Conservation (phyloP, 2,329 filamentous ascomycete genomes). For the Neoarthrinium moseri region DNA sequence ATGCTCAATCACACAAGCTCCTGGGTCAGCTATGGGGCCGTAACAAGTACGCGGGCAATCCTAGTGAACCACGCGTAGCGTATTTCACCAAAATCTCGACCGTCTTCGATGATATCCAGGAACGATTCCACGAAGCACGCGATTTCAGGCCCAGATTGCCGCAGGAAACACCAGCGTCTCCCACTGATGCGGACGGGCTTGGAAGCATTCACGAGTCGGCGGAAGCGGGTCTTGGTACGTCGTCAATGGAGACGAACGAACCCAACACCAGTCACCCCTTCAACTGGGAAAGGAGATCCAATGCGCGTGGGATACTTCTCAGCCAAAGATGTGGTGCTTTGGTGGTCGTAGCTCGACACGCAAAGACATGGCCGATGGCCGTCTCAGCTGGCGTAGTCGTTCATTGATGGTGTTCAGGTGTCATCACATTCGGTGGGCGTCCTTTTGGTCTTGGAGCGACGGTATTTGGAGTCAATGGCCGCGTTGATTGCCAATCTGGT, state of each 20-base stretch:
- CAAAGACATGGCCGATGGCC: not conserved
- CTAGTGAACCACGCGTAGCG: slow-evolving; percentile 2
- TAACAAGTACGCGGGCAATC: slow-evolving; percentile 5
- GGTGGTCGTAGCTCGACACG: not conserved
- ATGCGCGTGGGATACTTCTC: not conserved
- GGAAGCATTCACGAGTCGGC: not conserved
- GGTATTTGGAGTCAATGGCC: too few relatives aligned
- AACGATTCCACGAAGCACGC: slow-evolving; percentile 3
- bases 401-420: too few relatives aligned
- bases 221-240: too few relatives aligned
- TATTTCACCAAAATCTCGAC: slow-evolving; percentile 13
- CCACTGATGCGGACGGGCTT: not conserved
- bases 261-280: not conserved
- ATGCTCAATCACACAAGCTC: slow-evolving; percentile 7
- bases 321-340: not conserved
- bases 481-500: too few relatives aligned
- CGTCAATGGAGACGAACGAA: not conserved
- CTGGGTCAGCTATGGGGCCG: slow-evolving; percentile 15
- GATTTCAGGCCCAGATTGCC: not conserved
- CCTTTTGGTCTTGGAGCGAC: too few relatives aligned
- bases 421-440: too few relatives aligned
- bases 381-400: slow-evolving; percentile 22
- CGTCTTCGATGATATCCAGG: slow-evolving; percentile 14
- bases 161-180: not conserved
- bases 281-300: not conserved